phyloP scores from a whole-genome alignment of 495 filamentous ascomycete genomes.

The Penicillium bialowiezense region DNA sequence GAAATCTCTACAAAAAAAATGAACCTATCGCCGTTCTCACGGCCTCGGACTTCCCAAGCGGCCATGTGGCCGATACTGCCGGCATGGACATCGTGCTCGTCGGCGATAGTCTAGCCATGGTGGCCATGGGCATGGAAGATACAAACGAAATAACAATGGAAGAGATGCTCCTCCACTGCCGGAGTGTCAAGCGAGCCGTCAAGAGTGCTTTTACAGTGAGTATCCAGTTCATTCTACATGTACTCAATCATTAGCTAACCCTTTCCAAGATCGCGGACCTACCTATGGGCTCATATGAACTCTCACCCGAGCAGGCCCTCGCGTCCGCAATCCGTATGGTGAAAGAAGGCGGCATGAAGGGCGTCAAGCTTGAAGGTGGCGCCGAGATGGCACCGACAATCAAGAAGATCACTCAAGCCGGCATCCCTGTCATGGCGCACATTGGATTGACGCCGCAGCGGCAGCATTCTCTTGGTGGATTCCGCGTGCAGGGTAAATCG shows the following conservation, averaged over 20 bases:
- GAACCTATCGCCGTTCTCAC: conserved; percentile 96
- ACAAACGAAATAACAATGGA: conserved; percentile 84
- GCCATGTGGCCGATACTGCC: conserved; percentile 82
- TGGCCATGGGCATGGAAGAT: conserved; percentile 93
- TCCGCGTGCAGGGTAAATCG: conserved; percentile 92
- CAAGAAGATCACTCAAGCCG: conserved; percentile 75
- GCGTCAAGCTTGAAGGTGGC: conserved; percentile 92
- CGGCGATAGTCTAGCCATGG: conserved; percentile 97
- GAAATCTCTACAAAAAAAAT: conserved; percentile 68
- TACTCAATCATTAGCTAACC: background rate
- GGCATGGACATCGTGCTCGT: conserved; percentile 95
- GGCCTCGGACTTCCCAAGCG: conserved; percentile 93
- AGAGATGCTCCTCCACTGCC: conserved; percentile 94
- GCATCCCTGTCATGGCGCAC: conserved; percentile 92
- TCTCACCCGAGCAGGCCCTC: conserved; percentile 80
- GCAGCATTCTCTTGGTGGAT: conserved; percentile 87
- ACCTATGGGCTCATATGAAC: conserved; percentile 96
- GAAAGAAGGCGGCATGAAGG: conserved; percentile 87
- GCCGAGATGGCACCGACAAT: conserved; percentile 86
- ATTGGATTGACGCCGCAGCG: conserved; percentile 93
- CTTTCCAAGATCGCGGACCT: conserved; percentile 75
- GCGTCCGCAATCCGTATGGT: conserved; percentile 81
- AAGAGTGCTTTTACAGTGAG: conserved; percentile 81
- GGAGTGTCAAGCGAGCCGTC: conserved; percentile 81
- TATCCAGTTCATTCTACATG: conserved; percentile 1